A percentile compares a stretch with the other conserved stretches of the same genome.
Evolutionary conservation across 2,329 filamentous ascomycete species (phyloP).

Genomic region (Ceratocystis cubensis): DNA sequence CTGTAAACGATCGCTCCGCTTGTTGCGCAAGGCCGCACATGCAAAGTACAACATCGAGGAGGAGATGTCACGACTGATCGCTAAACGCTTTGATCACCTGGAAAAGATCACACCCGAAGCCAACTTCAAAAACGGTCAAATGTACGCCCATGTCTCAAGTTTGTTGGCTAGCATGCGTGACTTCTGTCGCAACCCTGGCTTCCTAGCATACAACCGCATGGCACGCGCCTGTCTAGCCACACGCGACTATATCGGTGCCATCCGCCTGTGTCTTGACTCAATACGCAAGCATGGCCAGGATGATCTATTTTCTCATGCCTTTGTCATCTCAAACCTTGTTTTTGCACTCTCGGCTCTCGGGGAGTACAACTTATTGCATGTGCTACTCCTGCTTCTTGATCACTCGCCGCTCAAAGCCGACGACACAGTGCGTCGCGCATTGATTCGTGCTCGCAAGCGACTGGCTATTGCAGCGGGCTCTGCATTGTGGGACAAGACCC

Average conservation of each 20-base stretch:
- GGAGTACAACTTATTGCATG: conserved; percentile 15
- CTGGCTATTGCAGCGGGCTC: conserved; percentile 8
- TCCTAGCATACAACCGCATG: conserved; percentile 17
- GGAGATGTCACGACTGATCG: conserved; percentile 13
- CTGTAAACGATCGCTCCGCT: background rate
- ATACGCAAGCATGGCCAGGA: conserved; percentile 10
- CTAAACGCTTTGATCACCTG: conserved; percentile 9
- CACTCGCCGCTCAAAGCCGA: conserved; percentile 7
- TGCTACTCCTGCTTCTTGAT: conserved; percentile 11
- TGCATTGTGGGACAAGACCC: conserved; percentile 17
- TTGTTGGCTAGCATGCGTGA: conserved; percentile 4
- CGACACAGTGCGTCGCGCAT: conserved; percentile 6
- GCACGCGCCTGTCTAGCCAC: conserved; percentile 16
- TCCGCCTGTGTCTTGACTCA: conserved; percentile 11
- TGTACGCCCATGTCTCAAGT: conserved; percentile 11
- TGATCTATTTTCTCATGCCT: conserved; percentile 14
- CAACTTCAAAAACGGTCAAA: conserved; percentile 9
- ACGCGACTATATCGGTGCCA: conserved; percentile 18
- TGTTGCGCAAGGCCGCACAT: conserved; percentile 12
- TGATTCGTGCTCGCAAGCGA: conserved; percentile 13
- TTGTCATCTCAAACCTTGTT: conserved; percentile 14
- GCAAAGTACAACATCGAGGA: conserved; percentile 16
- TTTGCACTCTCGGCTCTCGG: conserved; percentile 18
- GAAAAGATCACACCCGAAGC: background rate
- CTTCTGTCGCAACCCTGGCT: conserved; percentile 11